Conservation (phyloP, 345 rosid species). For the Populus euphratica region DNA sequence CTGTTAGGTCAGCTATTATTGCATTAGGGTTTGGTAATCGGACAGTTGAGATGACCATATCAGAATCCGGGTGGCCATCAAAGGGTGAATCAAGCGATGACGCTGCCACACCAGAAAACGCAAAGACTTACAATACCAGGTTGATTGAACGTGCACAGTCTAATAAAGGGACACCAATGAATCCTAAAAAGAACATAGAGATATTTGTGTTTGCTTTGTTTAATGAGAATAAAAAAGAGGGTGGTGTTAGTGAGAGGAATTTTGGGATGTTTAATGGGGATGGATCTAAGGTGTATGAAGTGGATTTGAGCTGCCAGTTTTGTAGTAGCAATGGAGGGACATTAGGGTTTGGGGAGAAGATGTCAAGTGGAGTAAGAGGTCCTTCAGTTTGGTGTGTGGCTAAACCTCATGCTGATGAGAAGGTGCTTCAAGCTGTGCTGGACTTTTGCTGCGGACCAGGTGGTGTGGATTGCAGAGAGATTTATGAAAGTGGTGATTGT, state of each 20-base stretch:
- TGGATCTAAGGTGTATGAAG: conserved; percentile 52
- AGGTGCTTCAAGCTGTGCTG: conserved; percentile 49
- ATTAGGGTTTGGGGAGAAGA: conserved; percentile 28
- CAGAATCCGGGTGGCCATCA: conserved; percentile 69
- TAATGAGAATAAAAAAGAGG: conserved; percentile 63
- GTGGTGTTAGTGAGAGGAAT: conserved; percentile 47
- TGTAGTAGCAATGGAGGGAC: conserved; percentile 44
- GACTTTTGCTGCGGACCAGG: conserved; percentile 65
- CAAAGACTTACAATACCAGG: conserved; percentile 54
- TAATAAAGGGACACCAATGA: conserved; percentile 57
- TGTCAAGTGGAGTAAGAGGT: conserved; percentile 30
- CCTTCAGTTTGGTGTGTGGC: conserved; percentile 77
- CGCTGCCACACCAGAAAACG: conserved; percentile 47
- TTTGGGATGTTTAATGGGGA: conserved; percentile 59
- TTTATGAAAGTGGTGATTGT: conserved; percentile 43
- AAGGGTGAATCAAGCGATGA: conserved; percentile 43
- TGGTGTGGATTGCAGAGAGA: conserved; percentile 66
- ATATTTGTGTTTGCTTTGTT: conserved; percentile 58
- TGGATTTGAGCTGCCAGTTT: conserved; percentile 58
- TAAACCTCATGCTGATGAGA: conserved; percentile 62
- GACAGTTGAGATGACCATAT: conserved; percentile 39
- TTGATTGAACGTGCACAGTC: conserved; percentile 56
- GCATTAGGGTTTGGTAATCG: conserved; percentile 47
- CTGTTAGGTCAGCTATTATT: conserved; percentile 49
- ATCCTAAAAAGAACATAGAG: conserved; percentile 36